Percentiles rank a stretch among this genome's conserved stretches.
phyloP scores from a whole-genome alignment of 495 filamentous ascomycete genomes.

The Copromyces sp. region DNA sequence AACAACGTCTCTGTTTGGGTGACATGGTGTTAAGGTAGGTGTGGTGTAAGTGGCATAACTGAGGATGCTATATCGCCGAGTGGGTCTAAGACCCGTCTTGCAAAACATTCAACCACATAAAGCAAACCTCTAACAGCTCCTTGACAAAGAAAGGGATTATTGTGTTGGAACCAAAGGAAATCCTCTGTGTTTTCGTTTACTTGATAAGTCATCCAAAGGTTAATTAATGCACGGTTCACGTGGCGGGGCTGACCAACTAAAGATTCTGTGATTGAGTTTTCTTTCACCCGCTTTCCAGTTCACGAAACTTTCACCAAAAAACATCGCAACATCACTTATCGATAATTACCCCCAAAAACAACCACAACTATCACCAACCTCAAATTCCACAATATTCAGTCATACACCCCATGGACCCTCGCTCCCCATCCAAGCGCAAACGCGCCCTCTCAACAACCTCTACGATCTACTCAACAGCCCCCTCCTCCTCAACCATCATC shows the following conservation, averaged over 20 bases:
- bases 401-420: neutral
- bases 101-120: neutral
- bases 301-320: neutral
- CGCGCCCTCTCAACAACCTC: constrained; percentile 5
- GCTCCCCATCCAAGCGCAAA: constrained; percentile 15
- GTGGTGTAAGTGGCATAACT: neutral
- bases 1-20: neutral
- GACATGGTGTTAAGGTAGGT: neutral
- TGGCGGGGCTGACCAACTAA: neutral
- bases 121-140: neutral
- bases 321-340: neutral
- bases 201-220: neutral
- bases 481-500: constrained; percentile 26
- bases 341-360: neutral
- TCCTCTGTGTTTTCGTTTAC: neutral
- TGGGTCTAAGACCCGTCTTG: neutral
- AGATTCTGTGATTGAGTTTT: neutral
- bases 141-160: neutral
- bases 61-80: neutral
- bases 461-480: neutral
- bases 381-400: neutral
- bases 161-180: neutral
- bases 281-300: neutral
- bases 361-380: neutral
- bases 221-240: neutral